phyloP scores from a whole-genome alignment of 1,284 basidiomycete genomes.

The Anthracocystis walkeri region DNA sequence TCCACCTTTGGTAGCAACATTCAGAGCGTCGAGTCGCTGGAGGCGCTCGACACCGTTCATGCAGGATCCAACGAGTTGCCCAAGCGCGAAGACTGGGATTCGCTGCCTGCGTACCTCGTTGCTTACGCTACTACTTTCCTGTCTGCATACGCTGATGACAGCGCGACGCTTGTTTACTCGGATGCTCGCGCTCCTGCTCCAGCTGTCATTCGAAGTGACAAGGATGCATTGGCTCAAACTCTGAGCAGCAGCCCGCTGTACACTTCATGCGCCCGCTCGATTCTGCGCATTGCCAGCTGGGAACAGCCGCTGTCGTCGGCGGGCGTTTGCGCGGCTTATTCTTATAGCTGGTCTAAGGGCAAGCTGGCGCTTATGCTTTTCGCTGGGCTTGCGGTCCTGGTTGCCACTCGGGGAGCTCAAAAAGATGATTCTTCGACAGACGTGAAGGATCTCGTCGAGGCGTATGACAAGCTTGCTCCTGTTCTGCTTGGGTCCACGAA shows the following conservation, averaged over 20 bases:
- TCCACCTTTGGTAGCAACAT: constrained; percentile 45
- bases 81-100: constrained; percentile 39
- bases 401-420: constrained; percentile 19
- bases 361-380: constrained; percentile 23
- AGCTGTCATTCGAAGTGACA: neutral
- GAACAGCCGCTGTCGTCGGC: constrained; percentile 29
- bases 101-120: constrained; percentile 37
- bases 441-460: constrained; percentile 22
- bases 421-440: neutral
- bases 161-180: constrained; percentile 33
- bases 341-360: constrained; percentile 40
- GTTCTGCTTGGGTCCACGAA: constrained; percentile 28
- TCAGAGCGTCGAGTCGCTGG: constrained; percentile 39
- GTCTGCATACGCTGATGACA: constrained; percentile 26
- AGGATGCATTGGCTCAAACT: constrained; percentile 4
- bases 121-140: constrained; percentile 34
- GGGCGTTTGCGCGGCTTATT: constrained; percentile 29
- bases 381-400: constrained; percentile 20
- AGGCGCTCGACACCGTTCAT: constrained; percentile 35
- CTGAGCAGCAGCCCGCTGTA: constrained; percentile 34
- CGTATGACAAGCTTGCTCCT: constrained; percentile 24
- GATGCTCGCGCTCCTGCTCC: constrained; percentile 17
- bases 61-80: constrained; percentile 28
- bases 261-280: constrained; percentile 17
- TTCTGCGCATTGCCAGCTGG: constrained; percentile 41